phyloP scores from a whole-genome alignment of 768 basidiomycete species.

The Agrocybe praecox region DNA sequence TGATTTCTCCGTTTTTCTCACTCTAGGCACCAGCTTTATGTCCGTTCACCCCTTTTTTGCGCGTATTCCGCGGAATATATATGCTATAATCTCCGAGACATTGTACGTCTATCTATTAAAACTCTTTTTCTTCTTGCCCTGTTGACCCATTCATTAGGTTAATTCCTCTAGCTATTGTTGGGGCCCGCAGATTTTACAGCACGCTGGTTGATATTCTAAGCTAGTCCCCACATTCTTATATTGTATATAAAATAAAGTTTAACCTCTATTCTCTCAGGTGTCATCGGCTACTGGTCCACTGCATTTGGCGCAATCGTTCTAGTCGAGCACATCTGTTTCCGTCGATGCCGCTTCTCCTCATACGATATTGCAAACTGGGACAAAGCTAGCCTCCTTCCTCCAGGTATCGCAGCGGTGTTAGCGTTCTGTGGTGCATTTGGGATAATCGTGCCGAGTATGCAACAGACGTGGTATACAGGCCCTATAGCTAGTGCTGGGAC shows the following conservation, averaged over 20 bases:
- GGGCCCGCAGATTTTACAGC: constrained; percentile 63
- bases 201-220: constrained; percentile 69
- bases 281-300: constrained; percentile 59
- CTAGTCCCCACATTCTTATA: constrained; percentile 23
- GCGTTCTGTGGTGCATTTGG: constrained; percentile 54
- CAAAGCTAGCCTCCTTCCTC: constrained; percentile 51
- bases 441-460: constrained; percentile 67
- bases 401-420: constrained; percentile 61
- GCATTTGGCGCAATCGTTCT: constrained; percentile 63
- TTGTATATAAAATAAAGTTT: not conserved
- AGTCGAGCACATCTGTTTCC: constrained; percentile 69
- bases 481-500: constrained; percentile 60
- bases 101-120: constrained; percentile 46
- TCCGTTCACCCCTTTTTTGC: constrained; percentile 56
- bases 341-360: constrained; percentile 41
- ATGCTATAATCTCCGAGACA: constrained; percentile 63
- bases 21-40: constrained; percentile 60
- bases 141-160: constrained; percentile 39
- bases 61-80: constrained; percentile 68
- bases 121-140: not conserved
- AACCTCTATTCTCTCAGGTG: constrained; percentile 28
- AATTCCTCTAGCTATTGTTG: constrained; percentile 72
- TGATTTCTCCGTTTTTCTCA: too few relatives aligned
- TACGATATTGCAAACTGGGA: constrained; percentile 63
- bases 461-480: constrained; percentile 71